Percentiles rank a stretch among this genome's conserved stretches.
These are phyloP conservation scores for Chenopodium album DNA, from an alignment of 148 eudicot genomes.

Conservation along the genomic window DNA sequence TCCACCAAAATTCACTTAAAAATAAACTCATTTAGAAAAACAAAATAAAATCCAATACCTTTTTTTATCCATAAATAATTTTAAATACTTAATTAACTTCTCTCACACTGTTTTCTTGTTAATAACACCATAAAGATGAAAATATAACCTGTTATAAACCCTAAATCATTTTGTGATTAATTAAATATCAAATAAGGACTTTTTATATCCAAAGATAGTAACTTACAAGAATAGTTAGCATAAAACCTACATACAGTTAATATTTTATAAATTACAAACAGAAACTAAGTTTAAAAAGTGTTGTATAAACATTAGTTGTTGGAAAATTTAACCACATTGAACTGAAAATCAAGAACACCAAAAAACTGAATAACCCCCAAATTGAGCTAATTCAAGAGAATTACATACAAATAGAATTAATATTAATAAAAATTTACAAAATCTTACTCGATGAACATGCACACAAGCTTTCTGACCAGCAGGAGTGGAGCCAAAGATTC, in stretches of 20 bases:
- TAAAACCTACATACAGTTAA: neutral
- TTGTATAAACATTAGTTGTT: too few species aligned
- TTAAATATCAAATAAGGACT: neutral
- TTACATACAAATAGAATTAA: neutral
- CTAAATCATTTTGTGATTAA: neutral
- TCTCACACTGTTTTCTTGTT: neutral
- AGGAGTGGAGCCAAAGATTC: conserved; percentile 86
- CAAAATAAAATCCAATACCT: neutral
- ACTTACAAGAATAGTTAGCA: neutral
- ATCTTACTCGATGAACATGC: conserved; percentile 76
- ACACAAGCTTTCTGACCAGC: conserved; percentile 90
- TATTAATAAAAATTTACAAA: neutral
- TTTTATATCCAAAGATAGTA: neutral
- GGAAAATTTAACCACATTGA: neutral
- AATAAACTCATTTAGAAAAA: too few species aligned
- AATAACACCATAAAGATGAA: too few species aligned
- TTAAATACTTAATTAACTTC: neutral
- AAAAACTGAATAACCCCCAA: neutral
- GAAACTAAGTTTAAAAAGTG: neutral
- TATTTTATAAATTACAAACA: neutral
- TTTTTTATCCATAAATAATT: too few species aligned
- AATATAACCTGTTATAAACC: neutral
- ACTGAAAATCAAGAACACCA: neutral
- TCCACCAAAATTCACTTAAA: neutral
- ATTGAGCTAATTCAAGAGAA: neutral